phyloP scores from a whole-genome alignment of 2,329 filamentous ascomycete species.

The Trichoderma sp. region DNA sequence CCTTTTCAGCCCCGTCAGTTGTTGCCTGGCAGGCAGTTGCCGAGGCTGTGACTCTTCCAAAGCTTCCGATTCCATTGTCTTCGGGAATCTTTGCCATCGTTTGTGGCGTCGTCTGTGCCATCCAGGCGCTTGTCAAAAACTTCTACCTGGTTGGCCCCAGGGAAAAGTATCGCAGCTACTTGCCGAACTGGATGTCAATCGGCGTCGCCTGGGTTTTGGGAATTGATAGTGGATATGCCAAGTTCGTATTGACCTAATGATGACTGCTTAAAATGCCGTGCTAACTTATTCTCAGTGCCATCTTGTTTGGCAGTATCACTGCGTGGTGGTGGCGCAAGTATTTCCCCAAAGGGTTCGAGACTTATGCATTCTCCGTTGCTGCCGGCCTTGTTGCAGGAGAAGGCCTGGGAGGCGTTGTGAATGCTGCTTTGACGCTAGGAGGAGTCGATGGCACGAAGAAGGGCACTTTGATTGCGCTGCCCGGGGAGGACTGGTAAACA shows the following conservation, averaged over 20 bases:
- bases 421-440: slow-evolving; percentile 49
- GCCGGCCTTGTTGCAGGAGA: slow-evolving; percentile 65
- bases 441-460: slow-evolving; percentile 34
- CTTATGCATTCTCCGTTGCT: slow-evolving; percentile 60
- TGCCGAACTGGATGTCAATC: slow-evolving; percentile 65
- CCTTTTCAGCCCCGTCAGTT: slow-evolving; percentile 64
- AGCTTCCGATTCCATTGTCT: slow-evolving; percentile 56
- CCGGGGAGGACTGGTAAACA: slow-evolving; percentile 27
- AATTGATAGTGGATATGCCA: slow-evolving; percentile 53
- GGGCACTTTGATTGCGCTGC: slow-evolving; percentile 28
- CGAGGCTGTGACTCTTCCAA: slow-evolving; percentile 57
- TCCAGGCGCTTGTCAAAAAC: slow-evolving; percentile 56
- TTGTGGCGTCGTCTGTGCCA: slow-evolving; percentile 52
- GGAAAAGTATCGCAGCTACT: slow-evolving; percentile 57
- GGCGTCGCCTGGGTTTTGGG: slow-evolving; percentile 62
- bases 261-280: background rate
- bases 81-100: slow-evolving; percentile 59
- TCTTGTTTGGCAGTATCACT: slow-evolving; percentile 56
- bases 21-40: slow-evolving; percentile 68
- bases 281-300: slow-evolving; percentile 40
- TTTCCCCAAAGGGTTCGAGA: slow-evolving; percentile 52
- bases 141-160: slow-evolving; percentile 54
- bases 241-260: slow-evolving; percentile 28
- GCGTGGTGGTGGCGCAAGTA: slow-evolving; percentile 58
- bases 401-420: slow-evolving; percentile 63